These are phyloP conservation scores for Globisporangium nagaii DNA, from an alignment of 352 stramenopile genomes.

Conservation along the genomic window DNA sequence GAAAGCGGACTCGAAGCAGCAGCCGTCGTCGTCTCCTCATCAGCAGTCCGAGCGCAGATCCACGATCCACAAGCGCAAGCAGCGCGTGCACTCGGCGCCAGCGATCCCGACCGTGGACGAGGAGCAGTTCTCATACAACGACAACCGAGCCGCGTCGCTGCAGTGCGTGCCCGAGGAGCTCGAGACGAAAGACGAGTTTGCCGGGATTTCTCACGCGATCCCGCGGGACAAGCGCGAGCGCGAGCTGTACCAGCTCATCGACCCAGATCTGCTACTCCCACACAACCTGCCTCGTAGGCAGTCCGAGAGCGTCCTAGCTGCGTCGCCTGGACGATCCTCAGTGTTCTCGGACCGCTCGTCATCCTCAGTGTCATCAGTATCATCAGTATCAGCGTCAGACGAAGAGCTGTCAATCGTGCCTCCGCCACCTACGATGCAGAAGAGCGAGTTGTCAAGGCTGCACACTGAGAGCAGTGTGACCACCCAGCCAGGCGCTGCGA, in stretches of 20 bases:
- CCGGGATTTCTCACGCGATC: slow-evolving; percentile 11
- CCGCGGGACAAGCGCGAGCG: slow-evolving; percentile 2
- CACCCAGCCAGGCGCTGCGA: background rate
- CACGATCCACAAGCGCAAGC: slow-evolving; percentile 9
- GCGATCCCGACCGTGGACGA: background rate
- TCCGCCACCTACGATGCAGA: background rate
- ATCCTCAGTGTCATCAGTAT: background rate
- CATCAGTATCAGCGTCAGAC: background rate
- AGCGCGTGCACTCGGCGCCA: slow-evolving; percentile 20
- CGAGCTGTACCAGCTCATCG: slow-evolving; percentile 23
- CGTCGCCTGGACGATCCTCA: background rate
- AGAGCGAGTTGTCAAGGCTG: background rate
- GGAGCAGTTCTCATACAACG: background rate
- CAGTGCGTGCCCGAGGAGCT: slow-evolving; percentile 40
- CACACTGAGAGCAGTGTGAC: background rate
- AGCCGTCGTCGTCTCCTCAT: too few relatives aligned
- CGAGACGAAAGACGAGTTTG: slow-evolving; percentile 27
- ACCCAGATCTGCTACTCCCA: slow-evolving; percentile 18
- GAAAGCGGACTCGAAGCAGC: background rate
- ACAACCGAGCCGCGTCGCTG: slow-evolving; percentile 31
- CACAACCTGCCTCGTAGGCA: background rate
- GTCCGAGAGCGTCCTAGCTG: slow-evolving; percentile 3
- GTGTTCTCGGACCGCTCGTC: background rate
- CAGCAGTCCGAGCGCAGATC: background rate
- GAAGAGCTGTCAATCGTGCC: background rate